These are phyloP conservation scores for Phialemonium atrogriseum DNA, from an alignment of 2,329 filamentous ascomycete species.

Conservation along the genomic window DNA sequence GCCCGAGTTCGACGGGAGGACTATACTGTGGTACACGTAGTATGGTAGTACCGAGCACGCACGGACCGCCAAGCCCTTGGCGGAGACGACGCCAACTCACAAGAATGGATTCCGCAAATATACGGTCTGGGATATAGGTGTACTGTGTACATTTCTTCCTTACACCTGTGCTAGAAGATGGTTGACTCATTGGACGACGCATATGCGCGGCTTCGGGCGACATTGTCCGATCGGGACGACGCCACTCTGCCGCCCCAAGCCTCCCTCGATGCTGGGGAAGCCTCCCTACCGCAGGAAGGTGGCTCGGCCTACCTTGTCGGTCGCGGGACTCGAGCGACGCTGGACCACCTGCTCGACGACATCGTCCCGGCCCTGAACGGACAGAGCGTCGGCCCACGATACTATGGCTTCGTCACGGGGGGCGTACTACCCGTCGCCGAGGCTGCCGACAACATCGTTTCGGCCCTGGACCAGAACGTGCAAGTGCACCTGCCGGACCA, in stretches of 20 bases:
- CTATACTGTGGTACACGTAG: too few species aligned
- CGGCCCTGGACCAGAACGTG: slow-evolving; percentile 74
- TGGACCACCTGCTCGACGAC: slow-evolving; percentile 34
- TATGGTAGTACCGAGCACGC: too few species aligned
- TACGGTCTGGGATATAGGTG: too few species aligned
- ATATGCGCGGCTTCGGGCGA: background rate
- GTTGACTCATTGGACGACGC: too few species aligned
- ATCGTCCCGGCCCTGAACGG: slow-evolving; percentile 56
- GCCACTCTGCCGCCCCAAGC: too few species aligned
- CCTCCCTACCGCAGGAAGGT: slow-evolving; percentile 28
- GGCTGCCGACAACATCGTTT: slow-evolving; percentile 78
- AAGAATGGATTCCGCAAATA: too few species aligned
- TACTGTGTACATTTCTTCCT: too few species aligned
- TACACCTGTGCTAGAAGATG: too few species aligned
- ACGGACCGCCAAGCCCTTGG: too few species aligned
- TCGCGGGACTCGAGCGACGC: slow-evolving; percentile 17
- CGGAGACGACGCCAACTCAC: too few species aligned
- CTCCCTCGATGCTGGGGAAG: slow-evolving; percentile 26
- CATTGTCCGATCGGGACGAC: background rate
- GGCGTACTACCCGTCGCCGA: slow-evolving; percentile 70
- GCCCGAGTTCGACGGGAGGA: too few species aligned
- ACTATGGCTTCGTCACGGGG: slow-evolving; percentile 87
- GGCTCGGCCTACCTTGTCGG: slow-evolving; percentile 22
- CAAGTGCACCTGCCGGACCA: slow-evolving; percentile 73
- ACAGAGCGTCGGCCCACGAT: slow-evolving; percentile 56